Base-by-base conservation (phyloP, 768 basidiomycete species). In the Infundibulicybe gibba region DNA sequence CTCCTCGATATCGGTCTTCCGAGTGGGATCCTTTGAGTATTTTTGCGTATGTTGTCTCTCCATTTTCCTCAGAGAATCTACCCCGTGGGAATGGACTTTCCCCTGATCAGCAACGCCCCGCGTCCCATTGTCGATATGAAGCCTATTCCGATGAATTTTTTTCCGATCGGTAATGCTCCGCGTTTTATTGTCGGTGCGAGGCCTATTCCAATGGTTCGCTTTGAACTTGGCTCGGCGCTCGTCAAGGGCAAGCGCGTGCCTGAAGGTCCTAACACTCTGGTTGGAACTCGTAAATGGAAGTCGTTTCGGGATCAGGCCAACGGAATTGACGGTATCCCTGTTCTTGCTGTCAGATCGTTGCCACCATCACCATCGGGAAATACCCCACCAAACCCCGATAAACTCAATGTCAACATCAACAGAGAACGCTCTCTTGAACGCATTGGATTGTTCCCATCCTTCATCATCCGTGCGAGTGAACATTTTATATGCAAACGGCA, bases 401-500 rank as follows among this genome's bases (percentile, higher is more conserved):
- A 80, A 79, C 30, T 76, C 70, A 13, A 79, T 72, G 14, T 69
- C 59, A 11, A 77, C 75, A 35, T 74, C 64, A 30, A 68, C 65
- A 5, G 69, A 74, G 57, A 80, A 77, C 2, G 75, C 67, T 30
- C 67, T 65, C 56, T 77, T 79, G 63, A 79, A 80, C 0, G 64
- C 69, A 34, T 67, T 66, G 3, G 70, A 70, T 44, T 73, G 70
- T 41, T 65, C 63, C 74, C 74, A 74, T 10, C 75, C 72, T 0
- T 51, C 40, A 20, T 67, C 62, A 44, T 77, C 71, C 14, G 57
- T 51, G 2, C 62, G 59, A 9, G 67, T 71, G 63, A 70, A 81
- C 72, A 81, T 77, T 45, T 73, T 73, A 62, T 79, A 82, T 11
- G 78, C 80, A 44, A 83, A 79, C 2, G 77, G 76, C 10, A 81